Conservation (phyloP, 108 stramenopile genomes). For the Epithemia pelagica region DNA sequence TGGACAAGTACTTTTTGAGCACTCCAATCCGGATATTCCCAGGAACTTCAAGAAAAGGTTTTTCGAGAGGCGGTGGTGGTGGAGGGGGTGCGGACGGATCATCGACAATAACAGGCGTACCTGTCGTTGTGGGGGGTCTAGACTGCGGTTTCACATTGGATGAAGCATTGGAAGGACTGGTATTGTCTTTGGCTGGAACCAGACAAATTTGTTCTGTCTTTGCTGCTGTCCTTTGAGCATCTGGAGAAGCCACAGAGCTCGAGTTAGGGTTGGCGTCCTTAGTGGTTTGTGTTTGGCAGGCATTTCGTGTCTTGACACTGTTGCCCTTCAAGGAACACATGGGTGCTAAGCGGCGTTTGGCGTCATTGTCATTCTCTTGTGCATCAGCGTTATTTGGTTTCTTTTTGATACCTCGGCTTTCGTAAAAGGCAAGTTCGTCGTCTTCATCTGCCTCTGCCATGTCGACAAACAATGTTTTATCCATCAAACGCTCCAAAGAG, state of each 20-base stretch:
- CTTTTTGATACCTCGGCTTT: not conserved
- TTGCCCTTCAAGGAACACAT: not conserved
- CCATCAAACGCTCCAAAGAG: not conserved
- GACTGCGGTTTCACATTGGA: too few relatives aligned
- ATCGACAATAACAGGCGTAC: not conserved
- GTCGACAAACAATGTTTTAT: not conserved
- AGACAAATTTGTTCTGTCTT: not conserved
- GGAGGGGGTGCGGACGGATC: not conserved
- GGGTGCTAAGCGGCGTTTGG: not conserved
- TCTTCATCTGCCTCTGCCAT: not conserved
- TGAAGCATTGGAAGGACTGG: not conserved
- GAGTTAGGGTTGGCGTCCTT: not conserved
- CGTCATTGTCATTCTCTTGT: not conserved
- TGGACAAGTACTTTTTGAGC: not conserved
- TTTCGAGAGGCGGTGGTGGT: not conserved
- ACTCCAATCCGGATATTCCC: not conserved
- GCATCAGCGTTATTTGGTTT: not conserved
- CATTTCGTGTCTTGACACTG: not conserved
- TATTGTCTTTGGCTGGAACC: not conserved
- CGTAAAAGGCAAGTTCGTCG: not conserved
- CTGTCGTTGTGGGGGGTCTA: not conserved
- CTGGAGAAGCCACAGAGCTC: not conserved
- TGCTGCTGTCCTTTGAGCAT: not conserved
- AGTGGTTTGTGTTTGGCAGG: not conserved
- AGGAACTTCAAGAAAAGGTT: not conserved